These are phyloP conservation scores for Arctium minus DNA, from an alignment of 129 eudicot species.

Conservation along the genomic window DNA sequence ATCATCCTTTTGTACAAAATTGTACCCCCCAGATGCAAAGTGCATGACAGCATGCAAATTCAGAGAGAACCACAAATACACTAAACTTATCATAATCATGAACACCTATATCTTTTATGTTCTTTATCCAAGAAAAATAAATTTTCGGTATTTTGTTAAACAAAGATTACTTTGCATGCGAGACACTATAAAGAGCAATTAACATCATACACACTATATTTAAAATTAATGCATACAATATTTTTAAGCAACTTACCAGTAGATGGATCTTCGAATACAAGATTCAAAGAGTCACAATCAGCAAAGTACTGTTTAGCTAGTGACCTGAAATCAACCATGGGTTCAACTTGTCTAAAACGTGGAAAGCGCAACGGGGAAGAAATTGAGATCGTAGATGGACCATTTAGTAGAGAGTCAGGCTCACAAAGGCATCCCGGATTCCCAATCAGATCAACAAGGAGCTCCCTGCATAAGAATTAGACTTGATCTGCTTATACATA, in stretches of 20 bases:
- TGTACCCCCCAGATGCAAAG: neutral
- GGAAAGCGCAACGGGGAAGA: constrained; percentile 84
- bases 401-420: constrained; percentile 79
- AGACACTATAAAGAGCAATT: neutral
- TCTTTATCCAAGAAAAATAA: neutral
- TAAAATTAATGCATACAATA: neutral
- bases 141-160: neutral
- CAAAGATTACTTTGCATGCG: constrained; percentile 6
- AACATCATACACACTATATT: neutral
- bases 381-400: constrained; percentile 78
- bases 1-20: neutral
- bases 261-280: constrained; percentile 60
- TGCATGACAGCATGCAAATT: constrained; percentile 2
- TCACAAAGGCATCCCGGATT: constrained; percentile 69
- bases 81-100: constrained; percentile 4
- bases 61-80: neutral
- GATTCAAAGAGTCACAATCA: constrained; percentile 66
- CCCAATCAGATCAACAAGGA: constrained; percentile 71
- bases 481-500: constrained; percentile 13
- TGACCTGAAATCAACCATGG: constrained; percentile 53
- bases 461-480: constrained; percentile 50
- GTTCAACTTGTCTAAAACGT: constrained; percentile 66
- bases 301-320: constrained; percentile 74
- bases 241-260: constrained; percentile 39
- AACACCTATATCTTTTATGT: neutral